Percentiles rank a stretch among this genome's conserved stretches.
phyloP scores from a whole-genome alignment of 768 basidiomycete species.

The Termitomyces sp. region DNA sequence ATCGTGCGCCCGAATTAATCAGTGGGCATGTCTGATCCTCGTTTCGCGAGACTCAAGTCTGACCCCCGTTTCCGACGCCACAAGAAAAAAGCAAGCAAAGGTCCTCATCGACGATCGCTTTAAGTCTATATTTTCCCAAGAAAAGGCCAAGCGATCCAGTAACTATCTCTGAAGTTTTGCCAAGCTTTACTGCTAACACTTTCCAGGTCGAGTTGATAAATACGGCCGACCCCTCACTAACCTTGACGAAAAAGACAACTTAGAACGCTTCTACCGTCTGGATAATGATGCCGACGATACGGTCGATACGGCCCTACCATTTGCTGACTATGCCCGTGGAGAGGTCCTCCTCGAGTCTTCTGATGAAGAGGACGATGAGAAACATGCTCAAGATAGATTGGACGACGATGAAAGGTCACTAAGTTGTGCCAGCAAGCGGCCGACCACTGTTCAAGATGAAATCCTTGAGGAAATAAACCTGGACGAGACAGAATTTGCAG shows the following conservation, averaged over 20 bases:
- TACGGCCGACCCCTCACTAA: conserved; percentile 72
- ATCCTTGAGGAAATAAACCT: conserved; percentile 65
- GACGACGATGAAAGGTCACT: conserved; percentile 35
- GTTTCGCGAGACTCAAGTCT: conserved; percentile 80
- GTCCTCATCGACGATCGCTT: conserved; percentile 91
- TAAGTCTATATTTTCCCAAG: conserved; percentile 62
- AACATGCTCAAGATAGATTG: conserved; percentile 10
- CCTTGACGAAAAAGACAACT: conserved; percentile 67
- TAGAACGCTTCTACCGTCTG: conserved; percentile 79
- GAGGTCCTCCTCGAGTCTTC: conserved; percentile 86
- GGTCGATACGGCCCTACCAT: conserved; percentile 23
- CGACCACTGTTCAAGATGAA: conserved; percentile 29
- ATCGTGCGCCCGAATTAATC: too few relatives aligned
- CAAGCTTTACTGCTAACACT: conserved; percentile 3
- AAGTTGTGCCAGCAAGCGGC: conserved; percentile 39
- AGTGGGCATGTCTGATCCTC: conserved; percentile 75
- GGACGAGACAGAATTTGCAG: conserved; percentile 68
- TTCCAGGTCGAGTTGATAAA: conserved; percentile 73
- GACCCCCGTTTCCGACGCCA: conserved; percentile 91
- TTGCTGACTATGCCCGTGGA: conserved; percentile 86
- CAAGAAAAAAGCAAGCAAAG: conserved; percentile 74
- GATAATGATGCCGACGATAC: conserved; percentile 26
- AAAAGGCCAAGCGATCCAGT: conserved; percentile 26
- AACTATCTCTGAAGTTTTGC: background rate
- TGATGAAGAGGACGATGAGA: conserved; percentile 53